A percentile compares a stretch with the other conserved stretches of the same genome.
phyloP scores from a whole-genome alignment of 805 yeast species.

The Candida ulmi region DNA sequence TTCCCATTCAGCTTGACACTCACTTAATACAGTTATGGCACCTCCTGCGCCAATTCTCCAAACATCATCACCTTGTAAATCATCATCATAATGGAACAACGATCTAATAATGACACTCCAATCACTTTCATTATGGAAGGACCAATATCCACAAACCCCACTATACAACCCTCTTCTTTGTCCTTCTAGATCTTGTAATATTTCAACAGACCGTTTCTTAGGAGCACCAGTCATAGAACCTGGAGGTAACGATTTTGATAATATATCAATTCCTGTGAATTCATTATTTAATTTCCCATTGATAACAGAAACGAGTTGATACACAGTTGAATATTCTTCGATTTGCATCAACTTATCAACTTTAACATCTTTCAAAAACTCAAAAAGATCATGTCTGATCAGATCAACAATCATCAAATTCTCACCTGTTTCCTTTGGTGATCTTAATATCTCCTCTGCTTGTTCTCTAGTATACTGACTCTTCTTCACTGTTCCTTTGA shows the following conservation, averaged over 20 bases:
- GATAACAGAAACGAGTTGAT: constrained; percentile 86
- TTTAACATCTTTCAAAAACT: constrained; percentile 55
- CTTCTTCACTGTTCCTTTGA: constrained; percentile 90
- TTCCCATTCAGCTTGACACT: constrained; percentile 81
- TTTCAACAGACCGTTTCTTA: constrained; percentile 83
- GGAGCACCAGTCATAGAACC: constrained; percentile 99
- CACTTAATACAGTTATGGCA: constrained; percentile 87
- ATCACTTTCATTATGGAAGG: constrained; percentile 78
- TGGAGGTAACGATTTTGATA: constrained; percentile 82
- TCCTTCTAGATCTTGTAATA: constrained; percentile 46
- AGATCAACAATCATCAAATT: constrained; percentile 95
- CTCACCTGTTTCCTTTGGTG: constrained; percentile 93
- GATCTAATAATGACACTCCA: constrained; percentile 96
- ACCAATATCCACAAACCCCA: constrained; percentile 96
- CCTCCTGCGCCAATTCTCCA: constrained; percentile 99
- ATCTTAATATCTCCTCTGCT: constrained; percentile 62
- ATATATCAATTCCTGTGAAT: constrained; percentile 71
- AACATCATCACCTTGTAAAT: constrained; percentile 26
- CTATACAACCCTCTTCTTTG: constrained; percentile 74
- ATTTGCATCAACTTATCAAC: constrained; percentile 83
- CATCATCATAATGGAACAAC: constrained; percentile 58
- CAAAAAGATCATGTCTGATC: constrained; percentile 84
- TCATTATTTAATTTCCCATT: constrained; percentile 40
- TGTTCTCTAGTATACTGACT: constrained; percentile 39
- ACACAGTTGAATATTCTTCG: constrained; percentile 89